Conservation (phyloP, 2,329 filamentous ascomycete genomes). For the Arthrobotrys sphaeroides region DNA sequence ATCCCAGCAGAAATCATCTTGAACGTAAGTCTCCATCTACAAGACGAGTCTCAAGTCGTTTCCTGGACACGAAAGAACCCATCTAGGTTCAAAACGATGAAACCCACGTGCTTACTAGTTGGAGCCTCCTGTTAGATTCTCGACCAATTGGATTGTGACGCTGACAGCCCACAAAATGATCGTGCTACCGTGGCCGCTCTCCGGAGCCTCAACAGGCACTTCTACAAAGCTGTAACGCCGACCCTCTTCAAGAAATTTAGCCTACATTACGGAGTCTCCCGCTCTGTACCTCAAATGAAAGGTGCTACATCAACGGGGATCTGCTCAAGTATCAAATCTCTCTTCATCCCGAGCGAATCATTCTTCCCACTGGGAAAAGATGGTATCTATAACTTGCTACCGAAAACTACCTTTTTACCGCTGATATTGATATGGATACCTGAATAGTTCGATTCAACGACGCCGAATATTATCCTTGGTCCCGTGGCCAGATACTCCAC, state of each 20-base stretch:
- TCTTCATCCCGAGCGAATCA: conserved; percentile 36
- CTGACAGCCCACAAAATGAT: conserved; percentile 6
- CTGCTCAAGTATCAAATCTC: not conserved
- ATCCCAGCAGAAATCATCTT: conserved; percentile 36
- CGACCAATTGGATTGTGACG: conserved; percentile 12
- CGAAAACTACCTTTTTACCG: not conserved
- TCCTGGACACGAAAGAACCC: not conserved
- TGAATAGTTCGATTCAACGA: conserved; percentile 24
- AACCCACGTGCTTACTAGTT: not conserved
- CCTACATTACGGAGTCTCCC: conserved; percentile 27
- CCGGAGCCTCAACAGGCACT: conserved; percentile 16
- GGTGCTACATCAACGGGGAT: not conserved
- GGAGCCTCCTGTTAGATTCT: conserved; percentile 26
- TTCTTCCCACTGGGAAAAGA: conserved; percentile 44
- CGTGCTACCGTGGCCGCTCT: conserved; percentile 19
- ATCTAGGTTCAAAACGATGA: not conserved
- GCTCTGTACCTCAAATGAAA: conserved; percentile 26
- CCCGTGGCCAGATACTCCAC: not conserved
- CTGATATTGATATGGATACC: not conserved
- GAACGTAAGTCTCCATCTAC: conserved; percentile 4
- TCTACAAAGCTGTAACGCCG: conserved; percentile 5
- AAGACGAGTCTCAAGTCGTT: too few species aligned
- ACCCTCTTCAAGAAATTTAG: conserved; percentile 24
- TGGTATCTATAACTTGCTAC: conserved; percentile 3
- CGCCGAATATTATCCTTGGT: conserved; percentile 35